These are phyloP conservation scores for Lycium barbarum DNA, from an alignment of 257 asterid species.

Conservation along the genomic window DNA sequence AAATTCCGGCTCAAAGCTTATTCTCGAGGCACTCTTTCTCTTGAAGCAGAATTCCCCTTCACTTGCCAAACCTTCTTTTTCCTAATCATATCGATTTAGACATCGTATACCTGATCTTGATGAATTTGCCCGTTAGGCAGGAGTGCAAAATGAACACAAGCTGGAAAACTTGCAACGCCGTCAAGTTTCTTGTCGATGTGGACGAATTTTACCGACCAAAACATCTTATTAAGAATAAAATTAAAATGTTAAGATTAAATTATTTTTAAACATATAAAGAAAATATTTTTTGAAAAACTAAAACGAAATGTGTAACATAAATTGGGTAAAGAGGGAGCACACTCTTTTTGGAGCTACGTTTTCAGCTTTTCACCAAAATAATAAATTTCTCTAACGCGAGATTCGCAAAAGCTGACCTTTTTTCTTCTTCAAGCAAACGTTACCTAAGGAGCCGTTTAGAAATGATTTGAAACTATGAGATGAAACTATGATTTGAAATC, in stretches of 20 bases:
- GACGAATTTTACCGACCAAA: background rate
- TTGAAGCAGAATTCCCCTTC: background rate
- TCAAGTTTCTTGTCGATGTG: background rate
- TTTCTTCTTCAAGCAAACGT: too few species aligned
- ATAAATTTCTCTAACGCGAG: too few species aligned
- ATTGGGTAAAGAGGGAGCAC: background rate
- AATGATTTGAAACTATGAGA: too few species aligned
- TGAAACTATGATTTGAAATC: too few species aligned
- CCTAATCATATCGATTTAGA: background rate
- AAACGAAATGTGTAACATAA: background rate
- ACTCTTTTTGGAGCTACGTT: background rate
- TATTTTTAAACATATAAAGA: too few species aligned
- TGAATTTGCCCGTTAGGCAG: background rate
- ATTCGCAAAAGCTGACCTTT: too few species aligned
- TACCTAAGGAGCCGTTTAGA: too few species aligned
- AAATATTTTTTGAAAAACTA: too few species aligned
- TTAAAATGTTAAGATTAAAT: too few species aligned
- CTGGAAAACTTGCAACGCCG: background rate
- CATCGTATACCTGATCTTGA: background rate
- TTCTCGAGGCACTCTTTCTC: background rate
- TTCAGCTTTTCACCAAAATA: background rate
- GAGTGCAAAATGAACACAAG: background rate
- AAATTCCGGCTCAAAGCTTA: background rate
- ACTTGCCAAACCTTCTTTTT: background rate
- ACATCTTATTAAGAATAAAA: background rate